phyloP scores from a whole-genome alignment of 176 grass and related monocot genomes.

The Calamus simplicifolius region DNA sequence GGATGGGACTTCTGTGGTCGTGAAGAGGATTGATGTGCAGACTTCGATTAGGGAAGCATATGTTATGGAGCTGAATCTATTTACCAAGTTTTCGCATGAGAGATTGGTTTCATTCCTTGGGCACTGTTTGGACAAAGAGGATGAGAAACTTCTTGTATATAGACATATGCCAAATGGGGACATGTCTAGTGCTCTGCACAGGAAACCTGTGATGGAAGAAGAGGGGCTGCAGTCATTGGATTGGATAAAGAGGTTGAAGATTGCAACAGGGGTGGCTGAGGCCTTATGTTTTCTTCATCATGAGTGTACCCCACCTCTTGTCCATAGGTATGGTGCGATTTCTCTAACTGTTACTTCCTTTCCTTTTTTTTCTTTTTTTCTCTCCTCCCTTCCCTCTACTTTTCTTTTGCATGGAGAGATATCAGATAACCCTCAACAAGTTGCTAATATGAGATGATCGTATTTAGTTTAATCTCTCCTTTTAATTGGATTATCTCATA shows the following conservation, averaged over 20 bases:
- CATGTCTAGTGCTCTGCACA: conserved; percentile 62
- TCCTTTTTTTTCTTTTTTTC: too few relatives aligned
- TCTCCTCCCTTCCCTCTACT: too few relatives aligned
- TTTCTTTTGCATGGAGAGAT: too few relatives aligned
- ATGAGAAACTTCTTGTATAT: conserved; percentile 64
- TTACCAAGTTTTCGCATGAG: conserved; percentile 34
- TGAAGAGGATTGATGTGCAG: conserved; percentile 49
- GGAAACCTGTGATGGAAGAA: conserved; percentile 15
- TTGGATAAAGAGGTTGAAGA: conserved; percentile 96
- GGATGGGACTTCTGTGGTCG: conserved; percentile 43
- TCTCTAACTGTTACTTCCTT: not conserved
- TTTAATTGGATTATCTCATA: too few relatives aligned
- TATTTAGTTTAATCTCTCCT: too few relatives aligned
- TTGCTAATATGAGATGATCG: too few relatives aligned
- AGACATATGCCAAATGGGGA: conserved; percentile 71
- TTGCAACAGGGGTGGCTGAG: conserved; percentile 66
- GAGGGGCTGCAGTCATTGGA: conserved; percentile 58
- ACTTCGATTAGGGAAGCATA: conserved; percentile 26
- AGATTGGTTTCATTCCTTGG: conserved; percentile 69
- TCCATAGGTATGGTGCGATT: conserved; percentile 50
- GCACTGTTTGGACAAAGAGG: conserved; percentile 41
- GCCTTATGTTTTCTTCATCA: conserved; percentile 89
- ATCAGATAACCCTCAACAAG: too few relatives aligned
- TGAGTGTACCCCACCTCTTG: conserved; percentile 61
- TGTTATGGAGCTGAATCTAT: conserved; percentile 42